Percentiles rank a stretch among this genome's conserved stretches.
Evolutionary conservation across 208 protist species (phyloP).

Genomic region (Trypanosoma mega): DNA sequence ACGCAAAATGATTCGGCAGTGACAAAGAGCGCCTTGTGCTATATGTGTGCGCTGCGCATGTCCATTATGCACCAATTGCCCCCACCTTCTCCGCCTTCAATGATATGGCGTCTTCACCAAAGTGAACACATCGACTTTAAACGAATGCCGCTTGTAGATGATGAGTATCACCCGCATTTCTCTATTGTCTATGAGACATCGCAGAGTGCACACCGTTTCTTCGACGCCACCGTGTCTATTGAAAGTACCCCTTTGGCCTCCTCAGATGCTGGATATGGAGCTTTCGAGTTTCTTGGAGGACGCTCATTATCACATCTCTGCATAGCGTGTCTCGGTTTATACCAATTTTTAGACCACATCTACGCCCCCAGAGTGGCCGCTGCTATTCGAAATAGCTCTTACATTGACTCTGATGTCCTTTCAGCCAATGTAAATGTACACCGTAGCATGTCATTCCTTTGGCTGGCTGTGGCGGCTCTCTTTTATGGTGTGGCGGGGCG

Average conservation of each 20-base stretch:
- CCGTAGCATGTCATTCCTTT: constrained; percentile 84
- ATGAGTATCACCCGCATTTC: constrained; percentile 59
- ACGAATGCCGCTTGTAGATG: constrained; percentile 41
- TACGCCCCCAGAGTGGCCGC: constrained; percentile 67
- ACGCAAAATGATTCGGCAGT: no score
- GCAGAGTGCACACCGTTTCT: constrained; percentile 54
- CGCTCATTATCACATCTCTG: constrained; percentile 55
- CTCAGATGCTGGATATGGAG: neutral
- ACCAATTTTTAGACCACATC: constrained; percentile 84
- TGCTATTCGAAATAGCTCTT: constrained; percentile 59
- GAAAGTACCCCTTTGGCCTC: no score
- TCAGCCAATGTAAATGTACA: constrained; percentile 83
- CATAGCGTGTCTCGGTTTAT: constrained; percentile 77
- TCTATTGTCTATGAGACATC: constrained; percentile 72
- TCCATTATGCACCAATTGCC: constrained; percentile 72
- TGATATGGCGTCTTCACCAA: neutral
- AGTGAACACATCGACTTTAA: neutral
- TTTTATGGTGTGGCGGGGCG: constrained; percentile 55
- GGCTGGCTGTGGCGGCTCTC: constrained; percentile 64
- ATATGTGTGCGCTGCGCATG: constrained; percentile 82
- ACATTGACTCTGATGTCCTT: constrained; percentile 60
- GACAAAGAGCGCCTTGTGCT: constrained; percentile 72
- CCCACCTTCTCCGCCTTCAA: constrained; percentile 28
- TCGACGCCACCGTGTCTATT: no score
- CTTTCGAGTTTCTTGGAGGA: constrained; percentile 25